Evolutionary conservation across 306 rosid genomes (phyloP), one percentile per base, ranked within the genome.

Genomic region (Prinsepia uniflora): DNA sequence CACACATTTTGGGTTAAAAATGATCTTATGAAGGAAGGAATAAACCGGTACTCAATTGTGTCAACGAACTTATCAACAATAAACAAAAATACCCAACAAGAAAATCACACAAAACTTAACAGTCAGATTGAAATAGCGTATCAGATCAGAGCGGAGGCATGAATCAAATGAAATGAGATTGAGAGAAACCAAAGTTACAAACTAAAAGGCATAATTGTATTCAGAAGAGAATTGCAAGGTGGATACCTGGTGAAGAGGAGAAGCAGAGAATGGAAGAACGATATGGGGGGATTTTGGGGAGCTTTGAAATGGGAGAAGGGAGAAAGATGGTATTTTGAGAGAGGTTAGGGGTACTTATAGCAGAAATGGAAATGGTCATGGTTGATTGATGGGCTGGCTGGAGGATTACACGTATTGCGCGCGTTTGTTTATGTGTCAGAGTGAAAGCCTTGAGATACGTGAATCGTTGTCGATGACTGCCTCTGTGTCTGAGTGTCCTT

Each of bases 301-400:
- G 19, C 34, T 22, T 57, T 9, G 65, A 57, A 70, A 24, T 44
- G 45, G 24, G 10, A 22, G 9, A 0, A 8, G 65, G 74, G 56
- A 24, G 18, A 44, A n/a, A 6, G 30, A 24, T n/a, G 56, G 66
- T 44, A 57, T 43, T 58, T 10, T 8, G 36, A 2, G 74, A 44
- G 45, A 70, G 2, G 45, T 14, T n/a, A 45, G 52, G 63, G 73
- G 73, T 54, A 69, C 41, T 53, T 54, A 54, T 69, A 69, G 73
- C 61, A 17, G 42, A 56, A 9, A 56, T 10, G 24, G 65, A 15
- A 57, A 44, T 19, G 65, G 55, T 70, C 65, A 44, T 70, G 65
- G 53, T 55, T 40, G 72, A 39, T 55, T 40, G 72, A 39, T 13
- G 48, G 61, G 30, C 7, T 43, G 40, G 57, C 6, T 20, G 36